A percentile compares a stretch with the other conserved stretches of the same genome.
Conservation (phyloP, 2,329 filamentous ascomycete genomes). For the Aspergillus awamori region DNA sequence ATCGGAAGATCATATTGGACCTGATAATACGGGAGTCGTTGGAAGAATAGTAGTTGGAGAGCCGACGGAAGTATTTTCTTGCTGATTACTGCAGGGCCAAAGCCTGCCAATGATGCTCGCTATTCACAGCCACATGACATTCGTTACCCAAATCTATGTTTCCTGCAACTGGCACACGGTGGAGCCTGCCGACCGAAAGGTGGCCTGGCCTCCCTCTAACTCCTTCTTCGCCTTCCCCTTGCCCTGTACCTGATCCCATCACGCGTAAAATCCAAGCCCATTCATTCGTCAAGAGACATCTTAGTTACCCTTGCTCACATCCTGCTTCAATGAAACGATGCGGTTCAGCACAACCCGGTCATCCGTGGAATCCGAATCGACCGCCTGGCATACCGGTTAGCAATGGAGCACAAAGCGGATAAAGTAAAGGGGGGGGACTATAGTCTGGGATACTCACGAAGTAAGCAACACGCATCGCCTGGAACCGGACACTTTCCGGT, state of each 20-base stretch:
- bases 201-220: too few relatives aligned
- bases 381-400: slow-evolving; percentile 18
- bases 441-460: slow-evolving; percentile 23
- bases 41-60: too few relatives aligned
- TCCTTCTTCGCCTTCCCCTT: too few relatives aligned
- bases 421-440: neutral
- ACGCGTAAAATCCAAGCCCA: neutral
- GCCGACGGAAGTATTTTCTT: too few relatives aligned
- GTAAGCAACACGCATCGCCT: slow-evolving; percentile 79
- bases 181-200: too few relatives aligned
- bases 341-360: slow-evolving; percentile 87
- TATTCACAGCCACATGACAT: neutral
- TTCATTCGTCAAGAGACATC: neutral
- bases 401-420: slow-evolving; percentile 29
- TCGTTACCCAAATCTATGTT: neutral
- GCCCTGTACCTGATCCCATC: neutral
- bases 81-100: too few relatives aligned
- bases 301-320: slow-evolving; percentile 18
- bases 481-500: slow-evolving; percentile 80
- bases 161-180: too few relatives aligned
- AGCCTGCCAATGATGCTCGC: too few relatives aligned
- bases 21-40: too few relatives aligned
- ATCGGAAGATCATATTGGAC: neutral
- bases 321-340: slow-evolving; percentile 86
- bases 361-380: slow-evolving; percentile 77